Evolutionary conservation across 2,329 filamentous ascomycete genomes (phyloP).

Genomic region (Cucurbitaria berberidis): DNA sequence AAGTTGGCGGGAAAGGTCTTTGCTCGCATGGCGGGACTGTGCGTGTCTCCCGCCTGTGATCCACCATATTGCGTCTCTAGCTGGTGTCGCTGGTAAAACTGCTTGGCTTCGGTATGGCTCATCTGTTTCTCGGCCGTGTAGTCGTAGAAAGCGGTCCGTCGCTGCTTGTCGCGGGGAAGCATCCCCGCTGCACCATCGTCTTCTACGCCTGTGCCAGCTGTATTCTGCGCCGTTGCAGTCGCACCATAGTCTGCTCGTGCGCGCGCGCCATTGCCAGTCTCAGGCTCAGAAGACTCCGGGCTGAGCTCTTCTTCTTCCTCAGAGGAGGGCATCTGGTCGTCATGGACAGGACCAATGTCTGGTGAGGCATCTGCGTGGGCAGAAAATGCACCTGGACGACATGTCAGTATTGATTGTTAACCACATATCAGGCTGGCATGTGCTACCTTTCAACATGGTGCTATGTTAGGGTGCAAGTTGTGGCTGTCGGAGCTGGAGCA

Average conservation of each 20-base stretch:
- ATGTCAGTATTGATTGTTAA: constrained; percentile 11
- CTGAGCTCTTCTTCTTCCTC: constrained; percentile 46
- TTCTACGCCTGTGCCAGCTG: constrained; percentile 31
- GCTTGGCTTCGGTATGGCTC: constrained; percentile 91
- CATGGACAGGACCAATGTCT: constrained; percentile 38
- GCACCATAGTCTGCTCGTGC: constrained; percentile 26
- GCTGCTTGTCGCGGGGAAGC: constrained; percentile 59
- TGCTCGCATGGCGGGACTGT: constrained; percentile 52
- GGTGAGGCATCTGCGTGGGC: constrained; percentile 47
- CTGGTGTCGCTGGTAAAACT: constrained; percentile 93
- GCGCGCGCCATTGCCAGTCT: constrained; percentile 17
- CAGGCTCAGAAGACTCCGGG: constrained; percentile 38
- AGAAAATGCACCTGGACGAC: constrained; percentile 31
- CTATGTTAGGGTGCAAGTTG: constrained; percentile 18
- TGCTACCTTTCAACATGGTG: constrained; percentile 39
- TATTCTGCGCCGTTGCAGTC: constrained; percentile 23
- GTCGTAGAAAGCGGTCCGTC: constrained; percentile 88
- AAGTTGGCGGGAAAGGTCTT: constrained; percentile 54
- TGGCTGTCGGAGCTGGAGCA: constrained; percentile 14
- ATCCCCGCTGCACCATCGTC: constrained; percentile 40
- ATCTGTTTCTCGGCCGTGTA: constrained; percentile 92
- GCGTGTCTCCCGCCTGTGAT: constrained; percentile 48
- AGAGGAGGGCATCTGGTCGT: constrained; percentile 45
- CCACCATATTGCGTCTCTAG: constrained; percentile 60
- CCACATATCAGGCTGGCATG: constrained; percentile 1